Base-by-base conservation (phyloP, 1,284 basidiomycete species). In the Tilletiaria anomala region DNA sequence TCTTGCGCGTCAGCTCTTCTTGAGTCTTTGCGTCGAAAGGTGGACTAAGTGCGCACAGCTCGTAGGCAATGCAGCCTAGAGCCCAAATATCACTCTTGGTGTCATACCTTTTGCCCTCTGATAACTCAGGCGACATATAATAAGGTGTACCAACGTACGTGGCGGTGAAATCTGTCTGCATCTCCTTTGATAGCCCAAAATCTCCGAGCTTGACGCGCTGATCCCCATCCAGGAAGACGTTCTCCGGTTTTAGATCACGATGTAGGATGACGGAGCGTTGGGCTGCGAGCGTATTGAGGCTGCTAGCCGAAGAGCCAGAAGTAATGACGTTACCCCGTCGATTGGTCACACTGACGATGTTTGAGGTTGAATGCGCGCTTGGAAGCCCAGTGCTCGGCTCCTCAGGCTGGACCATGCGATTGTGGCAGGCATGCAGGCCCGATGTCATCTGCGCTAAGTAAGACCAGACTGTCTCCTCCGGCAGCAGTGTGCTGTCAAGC, bases 61-160 rank as follows among this genome's bases (percentile, higher is more conserved):
- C 89, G 67, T 84, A 96, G 29, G 94, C 84, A 32, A 96, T 74
- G 68, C 91, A 97, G 1, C 89, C 91, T 24, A 96, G 75, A 10
- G 86, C 89, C 91, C 91, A 97, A 38, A 97, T 93, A 62, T 97
- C 89, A 0, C 84, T 88, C 70, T 94, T 96, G 16, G 83, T 82
- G 70, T 96, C 91, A 69, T 97, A 97, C 5, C 83, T 78, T 64
- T 85, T 87, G 60, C 93, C 88, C 68, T 86, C 84, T 73, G 94
- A 86, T 17, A 96, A 75, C 69, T 96, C 89, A 0, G 91, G 89
- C 1, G 86, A 89, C 89, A 97, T 96, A 70, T 97, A 96, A 60
- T 94, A 89, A 2, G 91, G 91, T 6, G 89, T 96, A 38, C 91
- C 89, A 50, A 96, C 91, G 51, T 94, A 97, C 20, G 91, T 97